These are phyloP conservation scores for Candida awuae DNA, from an alignment of 805 yeast genomes.

Conservation along the genomic window DNA sequence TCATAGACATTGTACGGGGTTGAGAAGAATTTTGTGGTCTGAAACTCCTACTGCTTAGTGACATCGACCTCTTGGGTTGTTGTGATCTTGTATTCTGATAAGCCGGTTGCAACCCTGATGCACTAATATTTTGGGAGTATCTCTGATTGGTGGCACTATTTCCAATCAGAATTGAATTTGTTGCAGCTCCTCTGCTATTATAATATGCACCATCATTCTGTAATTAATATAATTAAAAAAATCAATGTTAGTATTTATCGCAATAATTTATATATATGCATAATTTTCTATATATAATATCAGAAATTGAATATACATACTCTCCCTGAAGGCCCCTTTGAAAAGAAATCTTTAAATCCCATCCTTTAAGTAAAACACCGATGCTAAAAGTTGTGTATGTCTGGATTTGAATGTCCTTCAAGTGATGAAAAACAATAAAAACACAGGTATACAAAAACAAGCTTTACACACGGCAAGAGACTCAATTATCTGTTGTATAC, in stretches of 20 bases:
- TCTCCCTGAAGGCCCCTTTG: constrained; percentile 24
- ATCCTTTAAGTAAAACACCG: constrained; percentile 6
- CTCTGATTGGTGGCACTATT: constrained; percentile 7
- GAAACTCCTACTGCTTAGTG: constrained; percentile 26
- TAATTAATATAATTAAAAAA: neutral
- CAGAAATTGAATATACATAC: constrained; percentile 14
- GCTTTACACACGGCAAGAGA: no score
- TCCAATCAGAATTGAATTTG: constrained; percentile 4
- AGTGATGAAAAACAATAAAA: no score
- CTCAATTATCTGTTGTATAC: no score
- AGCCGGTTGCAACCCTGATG: constrained; percentile 6
- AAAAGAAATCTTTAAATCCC: constrained; percentile 22
- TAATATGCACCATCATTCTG: constrained; percentile 3
- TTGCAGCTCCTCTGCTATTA: constrained; percentile 4
- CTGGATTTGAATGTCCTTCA: no score
- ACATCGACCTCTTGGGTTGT: constrained; percentile 22
- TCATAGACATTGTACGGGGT: constrained; percentile 18
- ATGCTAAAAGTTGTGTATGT: no score
- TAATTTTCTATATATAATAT: neutral
- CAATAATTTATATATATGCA: neutral
- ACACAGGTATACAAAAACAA: no score
- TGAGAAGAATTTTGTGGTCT: constrained; percentile 15
- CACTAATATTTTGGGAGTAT: constrained; percentile 5
- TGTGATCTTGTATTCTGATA: constrained; percentile 1
- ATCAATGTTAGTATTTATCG: constrained; percentile 4